Evolutionary conservation across 192 early-diverging fungal genomes (phyloP).

Genomic region (Coemansia sp.): DNA sequence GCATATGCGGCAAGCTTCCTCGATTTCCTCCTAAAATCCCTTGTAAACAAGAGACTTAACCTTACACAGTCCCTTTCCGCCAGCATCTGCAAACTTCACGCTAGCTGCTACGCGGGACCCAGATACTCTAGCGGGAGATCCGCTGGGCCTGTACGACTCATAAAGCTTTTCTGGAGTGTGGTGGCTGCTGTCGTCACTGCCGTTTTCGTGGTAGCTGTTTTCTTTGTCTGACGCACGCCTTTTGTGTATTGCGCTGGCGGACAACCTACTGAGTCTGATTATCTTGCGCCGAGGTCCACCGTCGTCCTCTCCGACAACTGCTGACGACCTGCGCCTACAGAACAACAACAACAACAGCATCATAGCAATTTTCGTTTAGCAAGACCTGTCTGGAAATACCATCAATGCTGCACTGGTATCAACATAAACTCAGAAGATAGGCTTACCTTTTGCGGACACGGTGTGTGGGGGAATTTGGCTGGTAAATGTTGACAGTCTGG

Average conservation of each 20-base stretch:
- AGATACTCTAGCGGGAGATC: no score
- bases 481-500: slow-evolving; percentile 9
- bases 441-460: slow-evolving; percentile 11
- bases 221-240: background rate
- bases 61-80: no score
- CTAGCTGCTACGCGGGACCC: no score
- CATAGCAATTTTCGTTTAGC: no score
- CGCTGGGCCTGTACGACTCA: slow-evolving; percentile 17
- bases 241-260: slow-evolving; percentile 1
- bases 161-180: slow-evolving; percentile 34
- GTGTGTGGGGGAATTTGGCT: slow-evolving; percentile 11
- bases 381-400: no score
- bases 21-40: no score
- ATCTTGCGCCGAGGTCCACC: slow-evolving; percentile 1
- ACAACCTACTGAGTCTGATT: background rate
- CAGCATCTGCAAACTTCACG: no score
- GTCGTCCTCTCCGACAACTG: background rate
- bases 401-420: no score
- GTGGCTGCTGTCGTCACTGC: background rate
- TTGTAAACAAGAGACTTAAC: no score
- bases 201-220: background rate
- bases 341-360: background rate
- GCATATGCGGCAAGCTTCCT: no score
- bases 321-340: slow-evolving; percentile 10
- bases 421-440: no score